phyloP scores from a whole-genome alignment of 371 early-diverging fungal genomes.

The Entomophthora muscae region DNA sequence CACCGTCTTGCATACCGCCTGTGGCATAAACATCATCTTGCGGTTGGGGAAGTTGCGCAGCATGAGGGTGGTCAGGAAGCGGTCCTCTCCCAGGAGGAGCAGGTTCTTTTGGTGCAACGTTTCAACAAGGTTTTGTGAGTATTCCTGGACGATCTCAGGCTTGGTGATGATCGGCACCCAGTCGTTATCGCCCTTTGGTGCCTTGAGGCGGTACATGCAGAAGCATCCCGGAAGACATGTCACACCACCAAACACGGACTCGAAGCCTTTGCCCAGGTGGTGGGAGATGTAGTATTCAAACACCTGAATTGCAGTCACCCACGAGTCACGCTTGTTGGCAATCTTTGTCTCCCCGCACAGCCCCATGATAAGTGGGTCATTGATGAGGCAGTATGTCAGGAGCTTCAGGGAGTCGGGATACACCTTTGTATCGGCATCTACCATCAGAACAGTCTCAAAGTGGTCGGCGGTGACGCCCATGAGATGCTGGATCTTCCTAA shows the following conservation, averaged over 20 bases:
- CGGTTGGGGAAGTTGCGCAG: constrained; percentile 80
- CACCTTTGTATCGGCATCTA: constrained; percentile 81
- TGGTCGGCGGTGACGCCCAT: constrained; percentile 62
- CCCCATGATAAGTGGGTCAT: constrained; percentile 69
- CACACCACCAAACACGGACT: constrained; percentile 91
- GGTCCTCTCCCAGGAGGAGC: constrained; percentile 88
- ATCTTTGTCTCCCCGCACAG: constrained; percentile 78
- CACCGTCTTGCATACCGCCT: constrained; percentile 64
- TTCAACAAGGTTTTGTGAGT: constrained; percentile 69
- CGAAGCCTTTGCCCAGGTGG: constrained; percentile 84
- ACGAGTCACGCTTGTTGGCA: constrained; percentile 62
- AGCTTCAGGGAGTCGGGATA: constrained; percentile 45
- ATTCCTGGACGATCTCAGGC: constrained; percentile 75
- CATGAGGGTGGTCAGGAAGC: constrained; percentile 84
- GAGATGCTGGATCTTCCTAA: constrained; percentile 48
- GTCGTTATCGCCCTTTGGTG: constrained; percentile 45
- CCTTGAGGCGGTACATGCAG: constrained; percentile 82
- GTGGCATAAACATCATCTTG: constrained; percentile 80
- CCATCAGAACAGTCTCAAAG: constrained; percentile 76
- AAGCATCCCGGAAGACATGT: constrained; percentile 94
- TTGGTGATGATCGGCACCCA: constrained; percentile 67
- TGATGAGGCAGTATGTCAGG: constrained; percentile 57
- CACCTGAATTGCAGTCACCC: constrained; percentile 88
- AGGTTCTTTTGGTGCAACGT: constrained; percentile 92
- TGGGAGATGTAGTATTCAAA: constrained; percentile 94